Conservation (phyloP, 2,329 filamentous ascomycete species). For the Epichloe hybrida region DNA sequence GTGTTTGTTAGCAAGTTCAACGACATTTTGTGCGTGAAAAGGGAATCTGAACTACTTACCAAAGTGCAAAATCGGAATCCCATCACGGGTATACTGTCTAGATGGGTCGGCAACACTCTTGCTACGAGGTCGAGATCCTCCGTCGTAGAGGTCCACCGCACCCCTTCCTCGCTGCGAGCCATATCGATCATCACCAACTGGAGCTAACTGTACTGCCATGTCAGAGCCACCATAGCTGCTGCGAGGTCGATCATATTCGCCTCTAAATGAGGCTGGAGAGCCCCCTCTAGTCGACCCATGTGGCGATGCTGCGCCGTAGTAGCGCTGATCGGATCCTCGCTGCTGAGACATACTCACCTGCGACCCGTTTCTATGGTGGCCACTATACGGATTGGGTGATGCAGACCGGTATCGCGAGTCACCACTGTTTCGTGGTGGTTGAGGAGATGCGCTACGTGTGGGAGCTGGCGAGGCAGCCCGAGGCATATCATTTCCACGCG, state of each 20-base stretch:
- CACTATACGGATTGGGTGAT: constrained; percentile 52
- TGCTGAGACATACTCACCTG: constrained; percentile 27
- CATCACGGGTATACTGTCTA: constrained; percentile 75
- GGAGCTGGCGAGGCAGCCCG: constrained; percentile 56
- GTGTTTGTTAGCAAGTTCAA: background rate
- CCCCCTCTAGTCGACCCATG: constrained; percentile 31
- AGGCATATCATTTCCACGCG: constrained; percentile 45
- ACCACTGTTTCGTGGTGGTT: constrained; percentile 42
- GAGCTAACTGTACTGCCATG: constrained; percentile 58
- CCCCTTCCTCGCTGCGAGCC: constrained; percentile 40
- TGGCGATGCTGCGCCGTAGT: constrained; percentile 39
- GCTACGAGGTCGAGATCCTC: constrained; percentile 46
- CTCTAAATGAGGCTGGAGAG: constrained; percentile 32
- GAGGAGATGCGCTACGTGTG: constrained; percentile 48
- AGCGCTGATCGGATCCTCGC: constrained; percentile 35
- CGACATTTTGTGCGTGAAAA: constrained; percentile 10
- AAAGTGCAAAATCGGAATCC: constrained; percentile 79
- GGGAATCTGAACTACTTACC: constrained; percentile 47
- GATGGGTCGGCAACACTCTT: constrained; percentile 75
- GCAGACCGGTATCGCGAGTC: constrained; percentile 35
- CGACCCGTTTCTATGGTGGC: constrained; percentile 23
- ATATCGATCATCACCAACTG: constrained; percentile 42
- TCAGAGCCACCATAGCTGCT: constrained; percentile 37
- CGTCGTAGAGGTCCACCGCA: constrained; percentile 45
- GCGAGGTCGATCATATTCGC: constrained; percentile 34